Conservation (phyloP, 129 eudicot species). For the Flaveria trinervia region DNA sequence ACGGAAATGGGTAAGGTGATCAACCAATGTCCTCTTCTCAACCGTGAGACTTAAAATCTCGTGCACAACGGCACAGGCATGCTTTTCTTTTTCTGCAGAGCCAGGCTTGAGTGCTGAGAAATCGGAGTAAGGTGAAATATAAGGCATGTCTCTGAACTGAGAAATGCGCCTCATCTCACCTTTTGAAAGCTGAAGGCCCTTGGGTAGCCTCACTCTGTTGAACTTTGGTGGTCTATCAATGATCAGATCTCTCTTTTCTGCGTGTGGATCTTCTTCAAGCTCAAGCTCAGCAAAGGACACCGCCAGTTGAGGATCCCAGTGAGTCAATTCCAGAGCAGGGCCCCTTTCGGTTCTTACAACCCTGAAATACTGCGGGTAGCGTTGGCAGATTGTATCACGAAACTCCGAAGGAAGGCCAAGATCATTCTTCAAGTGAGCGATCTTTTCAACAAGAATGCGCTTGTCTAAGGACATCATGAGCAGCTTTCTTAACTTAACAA, state of each 20-base stretch:
- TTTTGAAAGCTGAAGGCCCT: conserved; percentile 78
- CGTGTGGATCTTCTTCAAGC: conserved; percentile 62
- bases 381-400: conserved; percentile 73
- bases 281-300: conserved; percentile 84
- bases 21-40: conserved; percentile 89
- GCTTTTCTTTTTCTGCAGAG: conserved; percentile 79
- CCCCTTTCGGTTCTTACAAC: conserved; percentile 82
- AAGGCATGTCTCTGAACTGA: conserved; percentile 82
- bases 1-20: conserved; percentile 86
- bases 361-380: conserved; percentile 85
- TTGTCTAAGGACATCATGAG: conserved; percentile 96
- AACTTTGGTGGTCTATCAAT: conserved; percentile 82
- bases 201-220: conserved; percentile 73
- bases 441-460: conserved; percentile 78
- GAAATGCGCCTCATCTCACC: conserved; percentile 84
- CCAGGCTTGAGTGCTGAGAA: conserved; percentile 77
- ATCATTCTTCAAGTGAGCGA: conserved; percentile 83
- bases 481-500: conserved; percentile 77
- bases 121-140: conserved; percentile 86
- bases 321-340: conserved; percentile 78
- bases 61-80: conserved; percentile 89
- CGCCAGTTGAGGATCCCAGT: conserved; percentile 96
- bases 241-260: conserved; percentile 66
- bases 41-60: conserved; percentile 85
- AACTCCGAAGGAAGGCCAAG: conserved; percentile 84